Percentiles rank a stretch among this genome's conserved stretches.
Conservation (phyloP, 1,284 basidiomycete species). For the Apiotrichum mycotoxinovorans region DNA sequence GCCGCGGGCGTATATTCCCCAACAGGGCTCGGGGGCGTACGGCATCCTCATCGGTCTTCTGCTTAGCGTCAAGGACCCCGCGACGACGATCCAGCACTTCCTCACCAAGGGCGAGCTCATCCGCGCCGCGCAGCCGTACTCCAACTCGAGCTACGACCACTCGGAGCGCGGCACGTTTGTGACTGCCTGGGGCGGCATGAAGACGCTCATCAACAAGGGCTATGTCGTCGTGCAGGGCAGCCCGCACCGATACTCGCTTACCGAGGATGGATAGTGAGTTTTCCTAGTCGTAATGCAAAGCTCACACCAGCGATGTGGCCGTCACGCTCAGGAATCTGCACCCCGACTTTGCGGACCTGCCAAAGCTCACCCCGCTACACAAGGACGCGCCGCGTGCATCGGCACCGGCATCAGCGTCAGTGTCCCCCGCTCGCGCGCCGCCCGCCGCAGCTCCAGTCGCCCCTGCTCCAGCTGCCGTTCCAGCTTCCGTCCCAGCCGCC, state of each 20-base stretch:
- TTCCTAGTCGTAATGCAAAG: neutral
- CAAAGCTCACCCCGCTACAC: constrained; percentile 17
- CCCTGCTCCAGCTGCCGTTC: neutral
- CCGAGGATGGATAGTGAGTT: constrained; percentile 47
- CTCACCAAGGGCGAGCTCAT: constrained; percentile 44
- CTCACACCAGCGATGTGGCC: constrained; percentile 35
- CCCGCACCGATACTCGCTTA: constrained; percentile 44
- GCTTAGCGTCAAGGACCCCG: constrained; percentile 31
- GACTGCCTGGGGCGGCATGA: constrained; percentile 48
- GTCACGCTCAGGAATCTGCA: constrained; percentile 29
- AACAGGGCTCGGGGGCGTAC: constrained; percentile 39
- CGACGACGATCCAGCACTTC: constrained; percentile 25
- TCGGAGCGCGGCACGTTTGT: constrained; percentile 40
- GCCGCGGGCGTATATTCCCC: constrained; percentile 39
- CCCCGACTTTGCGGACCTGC: constrained; percentile 32
- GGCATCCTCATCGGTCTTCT: constrained; percentile 46
- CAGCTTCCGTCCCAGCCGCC: neutral
- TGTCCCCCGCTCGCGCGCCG: neutral
- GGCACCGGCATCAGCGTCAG: neutral
- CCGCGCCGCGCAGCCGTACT: constrained; percentile 35
- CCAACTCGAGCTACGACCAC: constrained; percentile 40
- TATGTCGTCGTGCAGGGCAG: constrained; percentile 44
- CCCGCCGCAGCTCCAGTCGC: neutral
- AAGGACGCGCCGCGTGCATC: neutral
- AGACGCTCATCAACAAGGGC: constrained; percentile 42